Evolutionary conservation across 2,329 filamentous ascomycete species (phyloP).

Genomic region (Pseudocercospora ulei): DNA sequence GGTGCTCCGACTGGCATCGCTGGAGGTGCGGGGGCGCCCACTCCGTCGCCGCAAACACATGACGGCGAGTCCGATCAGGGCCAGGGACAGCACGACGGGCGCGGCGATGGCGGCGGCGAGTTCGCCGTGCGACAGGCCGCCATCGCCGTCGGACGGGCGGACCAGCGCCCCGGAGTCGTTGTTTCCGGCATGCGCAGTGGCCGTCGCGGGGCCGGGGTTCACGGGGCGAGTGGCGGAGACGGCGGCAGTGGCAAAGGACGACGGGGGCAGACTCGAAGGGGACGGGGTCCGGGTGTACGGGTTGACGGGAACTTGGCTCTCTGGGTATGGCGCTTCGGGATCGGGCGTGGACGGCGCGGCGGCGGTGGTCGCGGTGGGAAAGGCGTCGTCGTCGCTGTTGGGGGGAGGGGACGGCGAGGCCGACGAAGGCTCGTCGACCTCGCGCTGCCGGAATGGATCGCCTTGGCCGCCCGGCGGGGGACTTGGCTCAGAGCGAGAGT

Average conservation of each 20-base stretch:
- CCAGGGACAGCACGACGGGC: slow-evolving; percentile 20
- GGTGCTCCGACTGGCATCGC: slow-evolving; percentile 1
- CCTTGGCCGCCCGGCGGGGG: no score
- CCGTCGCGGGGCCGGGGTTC: slow-evolving; percentile 2
- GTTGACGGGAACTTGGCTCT: slow-evolving; percentile 1
- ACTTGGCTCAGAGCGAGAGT: no score
- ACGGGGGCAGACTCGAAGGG: not conserved
- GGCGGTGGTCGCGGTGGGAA: not conserved
- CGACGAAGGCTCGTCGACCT: no score
- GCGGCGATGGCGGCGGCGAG: slow-evolving; percentile 24
- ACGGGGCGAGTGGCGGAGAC: not conserved
- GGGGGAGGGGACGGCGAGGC: no score
- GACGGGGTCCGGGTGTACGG: slow-evolving; percentile 2
- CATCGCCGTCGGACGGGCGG: slow-evolving; percentile 11
- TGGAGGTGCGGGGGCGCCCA: slow-evolving; percentile 8
- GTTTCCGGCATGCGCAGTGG: slow-evolving; percentile 5
- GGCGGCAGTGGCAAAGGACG: slow-evolving; percentile 9
- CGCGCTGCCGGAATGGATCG: no score
- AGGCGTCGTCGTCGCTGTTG: not conserved
- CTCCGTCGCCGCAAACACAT: slow-evolving; percentile 22
- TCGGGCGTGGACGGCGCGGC: not conserved
- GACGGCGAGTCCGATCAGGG: slow-evolving; percentile 14
- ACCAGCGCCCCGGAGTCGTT: not conserved
- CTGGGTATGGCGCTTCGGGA: slow-evolving; percentile 1
- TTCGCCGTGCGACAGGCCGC: slow-evolving; percentile 19